A percentile compares a stretch with the other conserved stretches of the same genome.
Conservation (phyloP, 768 basidiomycete species). For the Lactarius indigo region DNA sequence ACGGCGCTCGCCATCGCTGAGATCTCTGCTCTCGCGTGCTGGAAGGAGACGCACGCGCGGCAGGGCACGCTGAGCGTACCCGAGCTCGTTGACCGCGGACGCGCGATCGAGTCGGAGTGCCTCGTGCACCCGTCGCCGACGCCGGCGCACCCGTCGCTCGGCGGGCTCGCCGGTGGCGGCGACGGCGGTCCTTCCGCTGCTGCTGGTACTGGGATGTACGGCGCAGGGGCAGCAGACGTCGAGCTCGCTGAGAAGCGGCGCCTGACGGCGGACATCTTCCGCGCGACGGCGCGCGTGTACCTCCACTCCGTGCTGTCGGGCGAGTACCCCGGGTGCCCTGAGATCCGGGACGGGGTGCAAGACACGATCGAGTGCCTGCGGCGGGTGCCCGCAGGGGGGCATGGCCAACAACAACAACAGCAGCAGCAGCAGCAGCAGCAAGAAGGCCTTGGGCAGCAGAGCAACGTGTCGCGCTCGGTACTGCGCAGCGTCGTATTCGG, state of each 20-base stretch:
- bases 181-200: not conserved
- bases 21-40: slow-evolving; percentile 58
- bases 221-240: slow-evolving; percentile 14
- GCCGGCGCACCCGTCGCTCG: slow-evolving; percentile 8
- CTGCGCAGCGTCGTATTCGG: slow-evolving; percentile 77
- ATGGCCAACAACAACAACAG: not conserved
- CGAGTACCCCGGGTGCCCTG: slow-evolving; percentile 59
- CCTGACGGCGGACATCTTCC: slow-evolving; percentile 53
- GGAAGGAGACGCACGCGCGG: slow-evolving; percentile 49
- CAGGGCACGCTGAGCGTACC: slow-evolving; percentile 54
- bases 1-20: slow-evolving; percentile 79
- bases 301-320: slow-evolving; percentile 75
- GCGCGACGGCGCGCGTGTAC: slow-evolving; percentile 69
- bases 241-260: slow-evolving; percentile 34
- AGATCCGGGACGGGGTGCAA: slow-evolving; percentile 53
- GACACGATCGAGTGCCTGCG: slow-evolving; percentile 50
- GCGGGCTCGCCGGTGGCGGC: slow-evolving; percentile 3
- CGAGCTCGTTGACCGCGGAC: slow-evolving; percentile 53
- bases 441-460: not conserved
- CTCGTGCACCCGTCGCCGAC: slow-evolving; percentile 36
- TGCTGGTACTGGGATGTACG: not conserved
- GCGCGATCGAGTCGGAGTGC: slow-evolving; percentile 46
- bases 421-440: not conserved
- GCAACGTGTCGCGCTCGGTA: slow-evolving; percentile 45
- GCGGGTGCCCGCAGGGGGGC: slow-evolving; percentile 34